These are phyloP conservation scores for Globisporangium megalacanthum DNA, from an alignment of 352 stramenopile genomes.

Conservation along the genomic window DNA sequence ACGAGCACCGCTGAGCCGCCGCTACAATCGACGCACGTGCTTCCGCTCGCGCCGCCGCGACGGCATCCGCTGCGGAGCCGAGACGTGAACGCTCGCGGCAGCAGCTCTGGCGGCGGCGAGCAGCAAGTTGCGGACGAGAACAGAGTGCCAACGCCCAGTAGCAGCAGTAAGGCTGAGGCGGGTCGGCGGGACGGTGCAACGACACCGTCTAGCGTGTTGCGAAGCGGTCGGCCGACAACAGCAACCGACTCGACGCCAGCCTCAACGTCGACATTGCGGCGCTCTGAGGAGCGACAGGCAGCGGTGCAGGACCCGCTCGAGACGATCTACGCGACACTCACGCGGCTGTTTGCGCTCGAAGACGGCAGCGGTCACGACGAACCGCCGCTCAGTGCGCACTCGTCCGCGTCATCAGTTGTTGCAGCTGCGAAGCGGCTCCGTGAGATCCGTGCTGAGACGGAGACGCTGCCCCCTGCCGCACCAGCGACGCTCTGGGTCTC, in stretches of 20 bases:
- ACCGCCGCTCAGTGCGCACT: slow-evolving; percentile 44
- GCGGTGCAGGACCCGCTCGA: slow-evolving; percentile 32
- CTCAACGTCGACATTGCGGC: slow-evolving; percentile 1
- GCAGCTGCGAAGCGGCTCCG: slow-evolving; percentile 59
- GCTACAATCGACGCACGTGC: slow-evolving; percentile 16
- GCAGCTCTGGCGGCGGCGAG: slow-evolving; percentile 4
- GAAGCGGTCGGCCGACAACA: slow-evolving; percentile 1
- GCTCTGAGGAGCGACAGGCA: slow-evolving; percentile 1
- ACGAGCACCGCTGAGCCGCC: slow-evolving; percentile 6
- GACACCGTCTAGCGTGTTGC: neutral
- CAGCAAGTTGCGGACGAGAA: slow-evolving; percentile 7
- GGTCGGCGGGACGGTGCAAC: slow-evolving; percentile 3
- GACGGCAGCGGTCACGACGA: slow-evolving; percentile 30
- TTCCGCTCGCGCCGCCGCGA: slow-evolving; percentile 19
- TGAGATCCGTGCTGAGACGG: slow-evolving; percentile 48
- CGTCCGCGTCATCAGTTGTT: slow-evolving; percentile 51
- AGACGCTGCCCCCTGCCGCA: slow-evolving; percentile 22
- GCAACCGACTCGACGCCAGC: slow-evolving; percentile 2
- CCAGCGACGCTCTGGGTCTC: slow-evolving; percentile 90
- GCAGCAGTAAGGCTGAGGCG: slow-evolving; percentile 1
- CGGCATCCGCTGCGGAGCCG: slow-evolving; percentile 31
- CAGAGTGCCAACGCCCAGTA: neutral
- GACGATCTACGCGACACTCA: slow-evolving; percentile 45
- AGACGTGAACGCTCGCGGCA: slow-evolving; percentile 23
- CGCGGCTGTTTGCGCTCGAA: slow-evolving; percentile 64